These are phyloP conservation scores for Saraca asoca DNA, from an alignment of 331 rosid genomes.

Conservation along the genomic window DNA sequence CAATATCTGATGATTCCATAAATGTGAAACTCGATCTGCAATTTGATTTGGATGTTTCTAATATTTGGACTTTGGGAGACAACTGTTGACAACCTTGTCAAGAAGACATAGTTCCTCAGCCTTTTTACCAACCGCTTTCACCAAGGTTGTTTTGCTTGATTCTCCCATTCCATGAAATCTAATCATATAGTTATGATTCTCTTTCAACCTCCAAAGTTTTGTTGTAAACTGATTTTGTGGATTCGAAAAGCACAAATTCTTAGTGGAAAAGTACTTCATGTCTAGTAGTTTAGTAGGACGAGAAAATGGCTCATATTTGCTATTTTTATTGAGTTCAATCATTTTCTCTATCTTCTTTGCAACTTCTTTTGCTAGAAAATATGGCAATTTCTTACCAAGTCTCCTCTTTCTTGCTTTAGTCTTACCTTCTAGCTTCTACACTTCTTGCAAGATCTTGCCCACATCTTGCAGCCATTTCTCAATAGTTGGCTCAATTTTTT, in stretches of 20 bases:
- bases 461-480: slow-evolving; percentile 19
- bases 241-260: slow-evolving; percentile 16
- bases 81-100: background rate
- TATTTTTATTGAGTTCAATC: background rate
- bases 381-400: background rate
- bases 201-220: slow-evolving; percentile 14
- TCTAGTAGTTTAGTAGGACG: slow-evolving; percentile 18
- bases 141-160: slow-evolving; percentile 9
- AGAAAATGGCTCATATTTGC: slow-evolving; percentile 25
- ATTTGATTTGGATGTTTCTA: background rate
- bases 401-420: background rate
- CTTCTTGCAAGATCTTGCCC: slow-evolving; percentile 12
- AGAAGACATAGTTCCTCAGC: background rate
- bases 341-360: background rate
- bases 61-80: background rate
- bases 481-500: slow-evolving; percentile 17
- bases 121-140: background rate
- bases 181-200: background rate
- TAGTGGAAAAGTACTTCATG: slow-evolving; percentile 21
- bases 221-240: slow-evolving; percentile 13
- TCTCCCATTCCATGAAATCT: slow-evolving; percentile 28
- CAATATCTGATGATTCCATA: background rate
- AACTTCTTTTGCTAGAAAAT: slow-evolving; percentile 15
- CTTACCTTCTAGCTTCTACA: slow-evolving; percentile 1
- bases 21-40: background rate